A percentile compares a stretch with the other conserved stretches of the same genome.
These are phyloP conservation scores for Hypoxylon perforatum DNA, from an alignment of 495 filamentous ascomycete genomes.

Conservation along the genomic window DNA sequence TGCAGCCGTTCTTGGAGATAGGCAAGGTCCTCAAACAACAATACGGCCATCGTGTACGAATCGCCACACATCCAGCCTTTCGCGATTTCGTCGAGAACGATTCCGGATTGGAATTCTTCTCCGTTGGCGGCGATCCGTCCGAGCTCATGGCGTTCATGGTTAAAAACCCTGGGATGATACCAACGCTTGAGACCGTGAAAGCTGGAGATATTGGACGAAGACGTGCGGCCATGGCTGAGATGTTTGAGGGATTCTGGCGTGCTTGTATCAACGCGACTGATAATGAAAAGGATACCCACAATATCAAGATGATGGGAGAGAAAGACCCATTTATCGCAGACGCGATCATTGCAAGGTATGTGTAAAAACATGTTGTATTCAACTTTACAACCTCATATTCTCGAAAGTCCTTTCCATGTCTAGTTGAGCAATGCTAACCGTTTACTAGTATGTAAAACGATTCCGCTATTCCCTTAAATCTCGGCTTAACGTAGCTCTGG, in stretches of 20 bases:
- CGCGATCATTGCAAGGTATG: slow-evolving; percentile 78
- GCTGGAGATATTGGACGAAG: slow-evolving; percentile 71
- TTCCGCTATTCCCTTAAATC: no score
- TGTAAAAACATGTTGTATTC: no score
- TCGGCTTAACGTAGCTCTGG: no score
- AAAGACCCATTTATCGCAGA: slow-evolving; percentile 71
- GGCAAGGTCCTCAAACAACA: slow-evolving; percentile 74
- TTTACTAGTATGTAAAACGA: no score
- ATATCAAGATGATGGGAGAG: slow-evolving; percentile 65
- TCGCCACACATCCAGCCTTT: slow-evolving; percentile 77
- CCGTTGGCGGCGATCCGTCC: slow-evolving; percentile 75
- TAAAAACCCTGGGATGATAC: slow-evolving; percentile 79
- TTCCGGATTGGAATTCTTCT: slow-evolving; percentile 74
- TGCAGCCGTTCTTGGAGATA: slow-evolving; percentile 79
- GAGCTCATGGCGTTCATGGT: slow-evolving; percentile 87
- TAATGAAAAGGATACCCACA: slow-evolving; percentile 62
- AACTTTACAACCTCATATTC: no score
- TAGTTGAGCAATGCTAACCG: no score
- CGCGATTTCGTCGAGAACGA: slow-evolving; percentile 73
- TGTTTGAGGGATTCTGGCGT: slow-evolving; percentile 71
- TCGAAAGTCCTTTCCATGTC: no score
- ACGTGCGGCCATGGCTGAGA: slow-evolving; percentile 70
- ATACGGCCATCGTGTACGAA: slow-evolving; percentile 74
- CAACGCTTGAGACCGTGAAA: slow-evolving; percentile 70
- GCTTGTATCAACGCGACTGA: slow-evolving; percentile 67